A percentile compares a stretch with the other conserved stretches of the same genome.
These are phyloP conservation scores for Didymella segeticola DNA, from an alignment of 2,329 filamentous ascomycete genomes.

Conservation along the genomic window DNA sequence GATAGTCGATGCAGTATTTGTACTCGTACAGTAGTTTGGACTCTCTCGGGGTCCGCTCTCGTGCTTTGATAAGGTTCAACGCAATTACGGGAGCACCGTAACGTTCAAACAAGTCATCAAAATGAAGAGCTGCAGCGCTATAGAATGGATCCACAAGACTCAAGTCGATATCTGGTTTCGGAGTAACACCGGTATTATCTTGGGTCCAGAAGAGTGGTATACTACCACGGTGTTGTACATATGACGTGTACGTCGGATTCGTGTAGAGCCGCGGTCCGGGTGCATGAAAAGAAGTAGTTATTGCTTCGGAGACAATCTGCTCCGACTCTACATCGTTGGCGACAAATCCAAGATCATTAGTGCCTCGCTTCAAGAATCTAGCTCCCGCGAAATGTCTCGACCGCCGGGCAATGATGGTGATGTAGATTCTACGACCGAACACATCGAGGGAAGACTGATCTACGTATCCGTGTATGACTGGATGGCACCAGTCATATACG, in stretches of 20 bases:
- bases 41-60: constrained; percentile 87
- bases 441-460: constrained; percentile 79
- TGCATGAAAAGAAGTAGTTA: constrained; percentile 94
- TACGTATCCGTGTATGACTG: constrained; percentile 94
- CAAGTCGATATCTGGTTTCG: constrained; percentile 94
- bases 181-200: constrained; percentile 91
- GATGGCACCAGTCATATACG: constrained; percentile 93
- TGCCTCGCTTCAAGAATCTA: constrained; percentile 89
- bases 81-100: constrained; percentile 94
- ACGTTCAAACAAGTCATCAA: constrained; percentile 90
- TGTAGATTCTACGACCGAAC: constrained; percentile 87
- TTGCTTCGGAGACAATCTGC: constrained; percentile 93
- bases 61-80: constrained; percentile 84
- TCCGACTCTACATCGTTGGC: constrained; percentile 99
- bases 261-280: constrained; percentile 85
- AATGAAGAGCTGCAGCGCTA: constrained; percentile 88
- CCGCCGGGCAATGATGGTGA: constrained; percentile 90
- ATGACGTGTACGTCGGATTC: constrained; percentile 92
- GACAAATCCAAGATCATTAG: constrained; percentile 93
- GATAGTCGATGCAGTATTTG: constrained; percentile 83
- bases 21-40: constrained; percentile 90
- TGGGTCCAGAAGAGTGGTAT: constrained; percentile 98
- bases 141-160: constrained; percentile 98
- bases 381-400: constrained; percentile 95
- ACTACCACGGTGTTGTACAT: constrained; percentile 94